phyloP scores from a whole-genome alignment of 495 filamentous ascomycete genomes.

The Sordaria brevicollis region DNA sequence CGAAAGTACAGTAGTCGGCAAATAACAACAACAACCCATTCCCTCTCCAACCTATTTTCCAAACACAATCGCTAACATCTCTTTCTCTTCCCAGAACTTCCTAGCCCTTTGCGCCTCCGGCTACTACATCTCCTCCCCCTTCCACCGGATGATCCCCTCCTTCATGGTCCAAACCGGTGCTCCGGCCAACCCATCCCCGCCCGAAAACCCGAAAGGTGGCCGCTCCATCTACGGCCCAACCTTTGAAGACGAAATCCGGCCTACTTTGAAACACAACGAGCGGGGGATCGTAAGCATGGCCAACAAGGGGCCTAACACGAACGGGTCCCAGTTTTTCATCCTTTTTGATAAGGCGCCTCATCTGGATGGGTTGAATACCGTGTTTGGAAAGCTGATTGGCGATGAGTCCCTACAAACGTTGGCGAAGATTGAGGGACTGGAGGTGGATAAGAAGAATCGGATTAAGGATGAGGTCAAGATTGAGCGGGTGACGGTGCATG shows the following conservation, averaged over 20 bases:
- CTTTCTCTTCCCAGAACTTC: conserved; percentile 68
- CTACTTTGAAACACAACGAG: conserved; percentile 72
- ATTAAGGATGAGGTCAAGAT: conserved; percentile 64
- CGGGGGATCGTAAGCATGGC: conserved; percentile 89
- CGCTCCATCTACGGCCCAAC: conserved; percentile 74
- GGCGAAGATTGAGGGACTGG: conserved; percentile 64
- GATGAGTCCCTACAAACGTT: conserved; percentile 56
- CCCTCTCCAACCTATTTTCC: too few relatives aligned
- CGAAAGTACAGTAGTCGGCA: too few relatives aligned
- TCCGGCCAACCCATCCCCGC: conserved; percentile 49
- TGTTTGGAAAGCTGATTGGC: conserved; percentile 73
- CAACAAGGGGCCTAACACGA: conserved; percentile 76
- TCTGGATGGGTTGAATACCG: conserved; percentile 87
- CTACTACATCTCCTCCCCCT: conserved; percentile 79
- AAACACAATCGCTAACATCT: neutral
- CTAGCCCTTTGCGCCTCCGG: conserved; percentile 84
- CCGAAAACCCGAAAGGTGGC: conserved; percentile 61
- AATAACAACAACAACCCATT: too few relatives aligned
- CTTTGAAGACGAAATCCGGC: conserved; percentile 89
- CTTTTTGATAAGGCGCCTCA: conserved; percentile 78
- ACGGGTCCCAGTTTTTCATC: conserved; percentile 94
- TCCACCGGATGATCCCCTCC: conserved; percentile 79
- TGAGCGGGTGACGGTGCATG: conserved; percentile 75
- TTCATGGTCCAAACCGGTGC: conserved; percentile 94
- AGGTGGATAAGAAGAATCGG: conserved; percentile 84